Percentiles rank a stretch among this genome's conserved stretches.
phyloP scores from a whole-genome alignment of 2,329 filamentous ascomycete genomes.

The Colletotrichum cereale region DNA sequence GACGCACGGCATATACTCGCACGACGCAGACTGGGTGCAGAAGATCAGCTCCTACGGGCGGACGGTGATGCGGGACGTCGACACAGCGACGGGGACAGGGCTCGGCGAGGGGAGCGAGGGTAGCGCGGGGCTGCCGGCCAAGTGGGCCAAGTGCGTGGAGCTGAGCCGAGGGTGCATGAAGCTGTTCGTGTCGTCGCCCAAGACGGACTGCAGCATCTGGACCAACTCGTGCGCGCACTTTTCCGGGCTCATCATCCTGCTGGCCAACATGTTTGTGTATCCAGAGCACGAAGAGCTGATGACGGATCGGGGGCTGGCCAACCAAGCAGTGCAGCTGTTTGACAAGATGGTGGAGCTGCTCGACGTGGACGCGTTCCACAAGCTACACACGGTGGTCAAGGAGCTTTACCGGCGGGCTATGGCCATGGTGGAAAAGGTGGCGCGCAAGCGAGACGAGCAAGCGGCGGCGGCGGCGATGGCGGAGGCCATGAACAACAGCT shows the following conservation, averaged over 20 bases:
- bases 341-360: constrained; percentile 39
- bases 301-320: constrained; percentile 47
- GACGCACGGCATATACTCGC: constrained; percentile 55
- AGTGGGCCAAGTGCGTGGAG: constrained; percentile 51
- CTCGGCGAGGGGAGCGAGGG: constrained; percentile 27
- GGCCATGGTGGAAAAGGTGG: constrained; percentile 30
- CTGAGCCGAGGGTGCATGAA: constrained; percentile 51
- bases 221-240: constrained; percentile 47
- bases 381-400: constrained; percentile 36
- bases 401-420: constrained; percentile 39
- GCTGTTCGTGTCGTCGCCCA: constrained; percentile 47
- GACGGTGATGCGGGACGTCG: constrained; percentile 44
- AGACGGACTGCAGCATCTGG: constrained; percentile 51
- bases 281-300: constrained; percentile 45
- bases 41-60: constrained; percentile 47
- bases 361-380: constrained; percentile 11
- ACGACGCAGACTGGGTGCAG: constrained; percentile 53
- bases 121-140: constrained; percentile 44
- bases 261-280: constrained; percentile 49
- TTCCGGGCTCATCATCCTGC: constrained; percentile 50
- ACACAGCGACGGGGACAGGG: constrained; percentile 9
- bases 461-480: constrained; percentile 11
- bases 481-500: constrained; percentile 3
- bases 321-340: constrained; percentile 47
- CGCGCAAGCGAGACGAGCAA: constrained; percentile 14